Base-by-base conservation (phyloP, 106 monocot genomes). In the Acanthochlamys bracteata region DNA sequence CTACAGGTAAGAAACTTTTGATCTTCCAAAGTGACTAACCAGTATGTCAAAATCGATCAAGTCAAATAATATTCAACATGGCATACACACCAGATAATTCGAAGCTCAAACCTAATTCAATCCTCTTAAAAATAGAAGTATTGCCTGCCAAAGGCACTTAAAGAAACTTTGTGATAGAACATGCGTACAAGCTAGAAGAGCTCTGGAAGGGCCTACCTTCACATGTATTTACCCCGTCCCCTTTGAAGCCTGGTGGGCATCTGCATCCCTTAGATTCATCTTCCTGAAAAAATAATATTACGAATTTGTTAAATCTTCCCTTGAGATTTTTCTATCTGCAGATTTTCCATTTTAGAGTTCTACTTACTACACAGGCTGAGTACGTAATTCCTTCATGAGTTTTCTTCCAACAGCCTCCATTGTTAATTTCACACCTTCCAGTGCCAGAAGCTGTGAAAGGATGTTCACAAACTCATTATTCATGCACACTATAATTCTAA, bases 341-440 rank as follows among this genome's bases (percentile, higher is more conserved):
- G 17, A 17, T 4, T 49, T 9, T 3, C 0, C 6, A n/a, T 26
- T 1, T 16, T 64, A 24, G 10, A 42, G 20, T 63, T 14, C 42
- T 42, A 83, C 85, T 79, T 81, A 98, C 96, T 14, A 71, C 46
- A 55, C 96, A 98, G 21, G 96, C 96, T 66, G 91, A 85, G 52
- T 53, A 75, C 24, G 76, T 88, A 1, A 33, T 55, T 24, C 91
- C 91, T 65, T 88, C 54, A 66, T 64, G 69, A 42, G 70, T 73
- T 43, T 76, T 42, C 59, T 85, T 83, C 96, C 96, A 98, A 63
- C 96, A 98, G 3, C 96, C 96, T 57, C 96, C 96, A 61, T 98
- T 98, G 76, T 92, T 85, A 70, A 92, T 83, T 65, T 75, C 88
- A 77, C 96, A 98, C 49, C 91, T 78, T 27, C 96, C 88, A 39